Conservation (phyloP, 495 filamentous ascomycete genomes). For the Penicillium manginii region DNA sequence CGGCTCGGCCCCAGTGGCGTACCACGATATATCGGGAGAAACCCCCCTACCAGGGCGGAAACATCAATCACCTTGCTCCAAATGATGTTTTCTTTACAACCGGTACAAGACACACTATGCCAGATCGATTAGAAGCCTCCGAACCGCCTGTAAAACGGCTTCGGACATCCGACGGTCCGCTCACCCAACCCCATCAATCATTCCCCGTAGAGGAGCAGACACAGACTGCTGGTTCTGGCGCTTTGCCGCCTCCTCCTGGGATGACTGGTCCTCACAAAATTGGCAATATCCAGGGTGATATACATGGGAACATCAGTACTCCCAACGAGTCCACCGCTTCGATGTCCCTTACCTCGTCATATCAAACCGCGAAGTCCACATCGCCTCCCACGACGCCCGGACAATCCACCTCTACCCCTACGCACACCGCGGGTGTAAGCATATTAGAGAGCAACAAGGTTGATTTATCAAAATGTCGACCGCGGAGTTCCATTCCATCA, state of each 20-base stretch:
- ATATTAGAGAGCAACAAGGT: conserved; percentile 25
- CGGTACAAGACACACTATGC: neutral
- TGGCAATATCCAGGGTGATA: conserved; percentile 12
- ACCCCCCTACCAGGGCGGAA: conserved; percentile 18
- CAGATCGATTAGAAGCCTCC: conserved; percentile 7
- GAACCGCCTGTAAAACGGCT: conserved; percentile 26
- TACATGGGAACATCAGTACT: conserved; percentile 28
- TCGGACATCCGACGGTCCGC: conserved; percentile 17
- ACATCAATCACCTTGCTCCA: conserved; percentile 16
- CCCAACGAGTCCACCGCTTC: conserved; percentile 37
- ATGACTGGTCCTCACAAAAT: neutral
- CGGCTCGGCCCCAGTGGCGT: conserved; percentile 14
- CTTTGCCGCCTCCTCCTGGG: neutral
- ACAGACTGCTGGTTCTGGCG: neutral
- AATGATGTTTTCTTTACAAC: conserved; percentile 10
- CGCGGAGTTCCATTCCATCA: conserved; percentile 80
- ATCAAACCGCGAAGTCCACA: conserved; percentile 32
- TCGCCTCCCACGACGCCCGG: conserved; percentile 34
- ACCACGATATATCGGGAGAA: conserved; percentile 15
- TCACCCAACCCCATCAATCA: conserved; percentile 9
- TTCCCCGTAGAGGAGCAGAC: conserved; percentile 1
- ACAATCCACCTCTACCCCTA: conserved; percentile 18
- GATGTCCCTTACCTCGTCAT: conserved; percentile 29
- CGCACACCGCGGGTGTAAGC: conserved; percentile 15
- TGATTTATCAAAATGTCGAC: conserved; percentile 45